Evolutionary conservation across 2,329 filamentous ascomycete species (phyloP), one percentile per base, ranked within the genome.

Genomic region (Fusarium sp.): DNA sequence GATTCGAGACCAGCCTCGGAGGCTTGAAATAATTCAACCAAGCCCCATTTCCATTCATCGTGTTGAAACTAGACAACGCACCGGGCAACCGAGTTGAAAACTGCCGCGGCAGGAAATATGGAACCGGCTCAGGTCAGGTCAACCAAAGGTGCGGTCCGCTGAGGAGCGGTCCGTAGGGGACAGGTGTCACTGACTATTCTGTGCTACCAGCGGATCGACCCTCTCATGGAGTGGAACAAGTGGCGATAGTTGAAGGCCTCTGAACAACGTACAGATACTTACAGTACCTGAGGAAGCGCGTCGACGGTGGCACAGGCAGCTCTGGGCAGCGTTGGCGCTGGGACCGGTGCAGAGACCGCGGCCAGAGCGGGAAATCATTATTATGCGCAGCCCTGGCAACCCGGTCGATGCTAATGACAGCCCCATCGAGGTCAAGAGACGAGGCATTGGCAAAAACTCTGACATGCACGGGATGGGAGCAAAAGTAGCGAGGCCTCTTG

Each of bases 311-410:
- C 58, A 20, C 54, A 61, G 31, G 40, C 51, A 61, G 34, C 57
- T 27, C 20, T 71, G 51, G 42, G 58, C 51, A 42, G 49, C 42
- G 49, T 59, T 61, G 63, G 50, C 62, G 64, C 64, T 50, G 60
- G 68, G 54, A 57, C 65, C 46, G 59, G 46, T 58, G 54, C 53
- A 70, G 36, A 50, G 42, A 65, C 58, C 61, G 62, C 62, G 68
- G 61, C 62, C 63, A 69, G 61, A 51, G 60, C 58, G 61, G 69
- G 60, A 66, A 73, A 58, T 65, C 65, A 64, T 54, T 42, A 54
- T 73, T 65, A 65, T 64, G 58, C 62, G 44, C 34, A 42, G 46
- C 42, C 53, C 44, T 40, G 33, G 60, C 64, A 36, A 64, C 25
- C 27, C 25, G 38, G 46, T 50, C 33, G 50, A 42, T 49, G 44